Base-by-base conservation (phyloP, 768 basidiomycete genomes). In the Suillus brevipes region DNA sequence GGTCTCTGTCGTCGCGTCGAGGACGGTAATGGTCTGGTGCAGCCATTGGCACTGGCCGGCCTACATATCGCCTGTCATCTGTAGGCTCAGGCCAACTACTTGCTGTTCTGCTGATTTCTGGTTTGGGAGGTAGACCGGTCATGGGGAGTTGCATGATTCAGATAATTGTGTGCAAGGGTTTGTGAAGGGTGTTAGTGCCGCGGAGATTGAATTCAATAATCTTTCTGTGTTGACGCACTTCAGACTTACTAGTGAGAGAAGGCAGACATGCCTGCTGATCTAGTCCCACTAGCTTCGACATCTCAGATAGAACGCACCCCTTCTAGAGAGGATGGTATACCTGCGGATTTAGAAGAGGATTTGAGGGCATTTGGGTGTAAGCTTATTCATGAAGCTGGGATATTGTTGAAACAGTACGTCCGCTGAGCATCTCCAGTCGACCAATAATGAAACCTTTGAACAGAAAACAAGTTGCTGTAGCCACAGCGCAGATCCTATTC, bases 401-500 rank as follows among this genome's bases (percentile, higher is more conserved):
- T 95, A 52, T 83, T 99, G 63, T 82, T 98, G 69, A 89, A 90
- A 75, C 91, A 97, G 97, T 97, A 72, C 71, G 90, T 77, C 42
- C 7, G 50, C 14, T 43, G 28, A 36, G 16, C 53, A 12, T 37
- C 12, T 31, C 55, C 61, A 50, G 40, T 50, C 6, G 3, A 25
- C 25, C 57, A 56, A 31, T 64, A 5, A 10, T 18, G 13, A 8
- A 20, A 28, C 18, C 60, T 42, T 37, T 43, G 52, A 12, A 67
- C 76, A 93, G 91, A 78, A 97, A 98, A 68, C 97, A 99, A 75
- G 96, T 97, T 36, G 96, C 96, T 16, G 92, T 98, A 61, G 95
- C 97, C 7, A 94, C 96, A 1, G 97, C 97, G 0, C 96, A 98
- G 74, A 94, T 99, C 38, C 80, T 99, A 2, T 97, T 96, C 74